Conservation (phyloP, 2,329 filamentous ascomycete species). For the Claviceps fusiformis region DNA sequence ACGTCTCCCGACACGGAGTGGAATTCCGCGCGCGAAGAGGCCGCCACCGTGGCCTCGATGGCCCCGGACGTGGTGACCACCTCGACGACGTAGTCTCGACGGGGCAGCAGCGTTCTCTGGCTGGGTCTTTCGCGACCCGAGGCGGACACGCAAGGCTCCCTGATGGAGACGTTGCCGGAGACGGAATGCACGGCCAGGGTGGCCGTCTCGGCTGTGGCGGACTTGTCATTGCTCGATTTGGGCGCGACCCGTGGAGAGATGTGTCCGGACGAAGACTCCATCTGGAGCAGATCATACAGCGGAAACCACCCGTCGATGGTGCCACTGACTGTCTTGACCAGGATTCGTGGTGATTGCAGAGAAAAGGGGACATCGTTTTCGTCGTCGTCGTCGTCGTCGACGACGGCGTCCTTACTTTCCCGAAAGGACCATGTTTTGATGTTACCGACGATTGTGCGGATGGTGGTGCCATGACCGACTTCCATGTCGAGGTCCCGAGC, state of each 20-base stretch:
- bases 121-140: no score
- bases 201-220: no score
- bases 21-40: slow-evolving; percentile 22
- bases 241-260: slow-evolving; percentile 13
- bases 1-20: slow-evolving; percentile 28
- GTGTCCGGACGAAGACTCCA: slow-evolving; percentile 30
- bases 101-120: neutral
- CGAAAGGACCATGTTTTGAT: no score
- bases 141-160: neutral
- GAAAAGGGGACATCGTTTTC: no score
- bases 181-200: neutral
- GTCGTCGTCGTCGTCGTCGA: no score
- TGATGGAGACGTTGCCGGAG: neutral
- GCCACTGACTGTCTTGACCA: slow-evolving; percentile 29
- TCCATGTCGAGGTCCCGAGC: no score
- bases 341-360: slow-evolving; percentile 12
- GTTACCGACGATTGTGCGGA: no score
- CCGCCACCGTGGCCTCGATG: slow-evolving; percentile 22
- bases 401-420: no score
- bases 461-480: no score
- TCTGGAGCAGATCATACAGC: slow-evolving; percentile 32
- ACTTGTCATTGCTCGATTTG: neutral
- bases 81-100: neutral
- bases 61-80: neutral
- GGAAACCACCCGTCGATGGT: slow-evolving; percentile 35